Percentiles rank a stretch among this genome's conserved stretches.
phyloP scores from a whole-genome alignment of 2,329 filamentous ascomycete genomes.

The Phyllachora maydis region DNA sequence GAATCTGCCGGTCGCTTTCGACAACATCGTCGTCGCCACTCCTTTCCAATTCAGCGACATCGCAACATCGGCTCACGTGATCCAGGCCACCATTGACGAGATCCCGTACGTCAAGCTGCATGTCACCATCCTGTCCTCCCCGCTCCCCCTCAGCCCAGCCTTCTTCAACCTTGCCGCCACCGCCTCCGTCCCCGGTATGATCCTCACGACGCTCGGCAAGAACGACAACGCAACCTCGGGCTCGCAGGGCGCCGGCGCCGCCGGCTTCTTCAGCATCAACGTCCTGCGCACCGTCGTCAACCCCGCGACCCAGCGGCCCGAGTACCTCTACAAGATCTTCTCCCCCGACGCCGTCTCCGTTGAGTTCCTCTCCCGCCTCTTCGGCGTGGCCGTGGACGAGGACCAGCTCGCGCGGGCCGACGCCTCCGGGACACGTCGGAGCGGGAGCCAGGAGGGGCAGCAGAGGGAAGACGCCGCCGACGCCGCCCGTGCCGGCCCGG shows the following conservation, averaged over 20 bases:
- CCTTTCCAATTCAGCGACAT: conserved; percentile 70
- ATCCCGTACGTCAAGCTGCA: conserved; percentile 78
- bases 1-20: conserved; percentile 36
- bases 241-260: conserved; percentile 41
- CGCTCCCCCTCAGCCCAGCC: conserved; percentile 44
- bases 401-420: conserved; percentile 11
- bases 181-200: conserved; percentile 43
- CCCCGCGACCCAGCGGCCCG: conserved; percentile 27
- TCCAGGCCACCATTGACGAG: conserved; percentile 48
- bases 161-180: conserved; percentile 49
- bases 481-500: conserved; percentile 17
- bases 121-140: conserved; percentile 74
- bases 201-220: conserved; percentile 63
- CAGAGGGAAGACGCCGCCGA: conserved; percentile 12
- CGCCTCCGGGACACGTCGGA: too few relatives aligned
- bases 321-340: conserved; percentile 47
- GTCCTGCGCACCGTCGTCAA: conserved; percentile 45
- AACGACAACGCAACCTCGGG: conserved; percentile 29
- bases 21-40: conserved; percentile 64
- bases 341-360: conserved; percentile 31
- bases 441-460: too few relatives aligned
- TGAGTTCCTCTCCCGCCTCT: conserved; percentile 24
- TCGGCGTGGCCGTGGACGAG: conserved; percentile 25
- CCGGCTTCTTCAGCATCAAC: conserved; percentile 74
- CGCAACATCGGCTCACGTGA: conserved; percentile 36